Percentiles rank a stretch among this genome's conserved stretches.
phyloP scores from a whole-genome alignment of 495 filamentous ascomycete species.

The Podospora fimiseda region DNA sequence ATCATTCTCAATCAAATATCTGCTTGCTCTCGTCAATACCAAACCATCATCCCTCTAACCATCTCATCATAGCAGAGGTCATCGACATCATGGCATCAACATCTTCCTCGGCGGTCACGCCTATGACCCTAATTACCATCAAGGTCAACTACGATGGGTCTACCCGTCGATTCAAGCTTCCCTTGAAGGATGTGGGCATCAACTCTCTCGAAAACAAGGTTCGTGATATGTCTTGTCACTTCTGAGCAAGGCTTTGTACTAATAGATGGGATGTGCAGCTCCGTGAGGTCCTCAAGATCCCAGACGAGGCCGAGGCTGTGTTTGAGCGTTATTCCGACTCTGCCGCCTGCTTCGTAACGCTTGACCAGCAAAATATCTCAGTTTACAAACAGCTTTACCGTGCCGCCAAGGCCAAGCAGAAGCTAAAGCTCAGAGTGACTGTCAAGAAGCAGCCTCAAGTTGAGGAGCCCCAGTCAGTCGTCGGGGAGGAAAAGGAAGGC shows the following conservation, averaged over 20 bases:
- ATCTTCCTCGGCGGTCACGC: conserved; percentile 39
- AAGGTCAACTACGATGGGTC: conserved; percentile 71
- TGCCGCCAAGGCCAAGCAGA: conserved; percentile 96
- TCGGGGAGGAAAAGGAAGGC: conserved; percentile 14
- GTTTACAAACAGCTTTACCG: conserved; percentile 97
- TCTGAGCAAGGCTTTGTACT: conserved; percentile 9
- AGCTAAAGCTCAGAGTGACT: conserved; percentile 83
- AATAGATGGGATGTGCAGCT: conserved; percentile 51
- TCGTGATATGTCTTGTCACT: conserved; percentile 30
- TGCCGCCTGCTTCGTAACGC: conserved; percentile 67
- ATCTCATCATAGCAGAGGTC: too few relatives aligned
- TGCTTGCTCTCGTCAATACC: not conserved
- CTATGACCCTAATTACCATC: conserved; percentile 74
- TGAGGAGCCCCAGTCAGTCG: conserved; percentile 2
- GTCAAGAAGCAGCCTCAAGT: conserved; percentile 20
- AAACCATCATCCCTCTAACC: too few relatives aligned
- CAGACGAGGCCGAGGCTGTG: conserved; percentile 57
- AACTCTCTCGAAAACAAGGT: conserved; percentile 79
- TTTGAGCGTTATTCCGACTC: conserved; percentile 98
- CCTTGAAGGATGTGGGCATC: conserved; percentile 75
- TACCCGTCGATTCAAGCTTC: conserved; percentile 81
- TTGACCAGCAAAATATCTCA: conserved; percentile 68
- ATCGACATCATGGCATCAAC: conserved; percentile 44
- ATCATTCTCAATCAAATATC: too few relatives aligned
- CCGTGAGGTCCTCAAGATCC: conserved; percentile 63